Conservation (phyloP, 1,284 basidiomycete species). For the Porogramme epimiltina region DNA sequence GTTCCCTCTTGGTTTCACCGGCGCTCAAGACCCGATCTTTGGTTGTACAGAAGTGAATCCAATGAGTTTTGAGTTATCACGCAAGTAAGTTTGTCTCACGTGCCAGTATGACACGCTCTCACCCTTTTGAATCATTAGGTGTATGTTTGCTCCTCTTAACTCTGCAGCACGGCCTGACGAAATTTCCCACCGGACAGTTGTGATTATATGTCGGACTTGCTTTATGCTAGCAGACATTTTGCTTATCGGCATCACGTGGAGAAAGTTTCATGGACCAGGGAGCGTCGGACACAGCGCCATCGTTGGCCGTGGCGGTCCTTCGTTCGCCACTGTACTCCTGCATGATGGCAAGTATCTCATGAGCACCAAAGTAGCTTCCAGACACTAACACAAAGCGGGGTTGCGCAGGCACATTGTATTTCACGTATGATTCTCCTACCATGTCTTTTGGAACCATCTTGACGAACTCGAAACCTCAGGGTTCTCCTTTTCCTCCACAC, state of each 20-base stretch:
- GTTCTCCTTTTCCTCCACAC: not conserved
- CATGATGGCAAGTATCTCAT: not conserved
- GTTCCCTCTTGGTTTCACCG: not conserved
- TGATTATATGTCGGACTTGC: not conserved
- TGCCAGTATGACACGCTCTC: not conserved
- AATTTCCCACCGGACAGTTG: not conserved
- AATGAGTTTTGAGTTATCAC: not conserved
- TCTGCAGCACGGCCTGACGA: no score
- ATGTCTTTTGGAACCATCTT: no score
- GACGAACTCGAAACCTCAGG: not conserved
- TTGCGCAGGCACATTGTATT: not conserved
- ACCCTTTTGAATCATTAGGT: not conserved
- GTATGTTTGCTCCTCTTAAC: not conserved
- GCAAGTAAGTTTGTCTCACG: not conserved
- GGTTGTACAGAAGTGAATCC: constrained; percentile 1
- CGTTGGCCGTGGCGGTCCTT: not conserved
- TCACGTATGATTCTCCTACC: not conserved
- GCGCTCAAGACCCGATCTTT: not conserved
- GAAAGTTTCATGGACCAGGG: not conserved
- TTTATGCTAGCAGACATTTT: not conserved
- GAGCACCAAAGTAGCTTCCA: no score
- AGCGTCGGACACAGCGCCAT: not conserved
- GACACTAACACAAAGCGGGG: not conserved
- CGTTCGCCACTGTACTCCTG: not conserved
- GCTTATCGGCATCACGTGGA: not conserved